phyloP scores from a whole-genome alignment of 805 yeast genomes.

The Candida nonsorbophila region DNA sequence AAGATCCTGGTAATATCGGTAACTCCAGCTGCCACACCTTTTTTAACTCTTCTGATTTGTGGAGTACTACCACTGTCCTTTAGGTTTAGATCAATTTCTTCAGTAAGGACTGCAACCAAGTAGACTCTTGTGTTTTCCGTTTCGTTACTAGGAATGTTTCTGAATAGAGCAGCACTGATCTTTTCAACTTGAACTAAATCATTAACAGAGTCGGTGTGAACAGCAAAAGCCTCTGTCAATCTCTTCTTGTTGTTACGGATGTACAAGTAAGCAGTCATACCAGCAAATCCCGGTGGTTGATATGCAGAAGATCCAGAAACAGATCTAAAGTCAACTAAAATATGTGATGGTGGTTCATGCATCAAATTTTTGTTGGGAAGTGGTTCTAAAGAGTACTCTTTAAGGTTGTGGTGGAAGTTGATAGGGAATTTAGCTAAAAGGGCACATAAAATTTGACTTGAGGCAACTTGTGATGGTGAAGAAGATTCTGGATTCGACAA shows the following conservation, averaged over 20 bases:
- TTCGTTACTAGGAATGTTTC: constrained; percentile 66
- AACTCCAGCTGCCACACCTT: constrained; percentile 87
- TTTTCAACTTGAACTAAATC: constrained; percentile 55
- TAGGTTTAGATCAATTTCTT: constrained; percentile 47
- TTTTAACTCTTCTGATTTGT: constrained; percentile 45
- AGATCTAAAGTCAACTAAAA: constrained; percentile 71
- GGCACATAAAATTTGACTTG: constrained; percentile 65
- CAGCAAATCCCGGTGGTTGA: constrained; percentile 62
- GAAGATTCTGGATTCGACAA: constrained; percentile 38
- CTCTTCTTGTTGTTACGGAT: constrained; percentile 58
- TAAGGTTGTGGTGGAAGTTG: constrained; percentile 24
- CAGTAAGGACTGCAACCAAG: constrained; percentile 71
- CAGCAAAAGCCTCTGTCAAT: constrained; percentile 75
- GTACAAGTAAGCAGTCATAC: constrained; percentile 69
- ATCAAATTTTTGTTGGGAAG: constrained; percentile 41
- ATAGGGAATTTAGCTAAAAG: constrained; percentile 68
- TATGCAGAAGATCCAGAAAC: constrained; percentile 54
- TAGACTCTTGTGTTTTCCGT: constrained; percentile 62
- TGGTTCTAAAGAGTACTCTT: constrained; percentile 37
- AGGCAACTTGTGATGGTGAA: constrained; percentile 56
- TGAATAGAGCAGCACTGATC: constrained; percentile 73
- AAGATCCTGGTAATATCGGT: constrained; percentile 78
- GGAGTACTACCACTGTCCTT: constrained; percentile 21
- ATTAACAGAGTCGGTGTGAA: constrained; percentile 55
- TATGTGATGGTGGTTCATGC: constrained; percentile 55